These are phyloP conservation scores for Pelagomonas calceolata DNA, from an alignment of 108 stramenopile species.

Conservation along the genomic window DNA sequence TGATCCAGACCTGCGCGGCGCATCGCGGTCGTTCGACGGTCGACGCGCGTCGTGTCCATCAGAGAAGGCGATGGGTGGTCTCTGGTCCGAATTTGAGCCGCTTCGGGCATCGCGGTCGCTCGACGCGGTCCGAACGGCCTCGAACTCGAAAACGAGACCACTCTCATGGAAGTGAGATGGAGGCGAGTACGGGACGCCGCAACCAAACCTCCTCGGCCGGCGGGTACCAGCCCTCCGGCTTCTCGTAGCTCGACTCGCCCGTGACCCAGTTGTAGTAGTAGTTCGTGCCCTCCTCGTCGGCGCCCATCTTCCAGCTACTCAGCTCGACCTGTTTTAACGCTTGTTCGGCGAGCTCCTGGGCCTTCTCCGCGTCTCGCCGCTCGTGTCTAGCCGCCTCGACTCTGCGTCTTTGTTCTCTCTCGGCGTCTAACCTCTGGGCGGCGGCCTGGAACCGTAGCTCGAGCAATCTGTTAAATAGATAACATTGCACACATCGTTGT, in stretches of 20 bases:
- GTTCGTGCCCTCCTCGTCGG: slow-evolving; percentile 5
- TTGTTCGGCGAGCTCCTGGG: slow-evolving; percentile 3
- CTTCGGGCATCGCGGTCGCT: no score
- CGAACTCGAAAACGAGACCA: no score
- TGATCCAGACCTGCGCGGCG: no score
- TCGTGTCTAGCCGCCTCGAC: neutral
- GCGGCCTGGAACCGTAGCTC: neutral
- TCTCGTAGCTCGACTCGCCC: slow-evolving; percentile 13
- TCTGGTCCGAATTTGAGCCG: no score
- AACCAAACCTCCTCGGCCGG: slow-evolving; percentile 12
- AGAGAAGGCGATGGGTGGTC: no score
- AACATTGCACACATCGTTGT: neutral
- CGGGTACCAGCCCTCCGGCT: slow-evolving; percentile 26
- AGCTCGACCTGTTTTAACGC: neutral
- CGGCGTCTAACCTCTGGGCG: neutral
- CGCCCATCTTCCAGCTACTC: slow-evolving; percentile 9
- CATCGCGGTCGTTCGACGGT: no score
- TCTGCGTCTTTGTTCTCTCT: neutral
- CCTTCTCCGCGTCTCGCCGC: neutral
- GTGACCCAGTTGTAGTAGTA: slow-evolving; percentile 20
- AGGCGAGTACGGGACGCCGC: neutral
- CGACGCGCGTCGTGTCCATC: no score
- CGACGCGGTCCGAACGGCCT: no score
- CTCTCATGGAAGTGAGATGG: no score
- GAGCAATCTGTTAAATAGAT: neutral